These are phyloP conservation scores for Suillus subaureus DNA, from an alignment of 768 basidiomycete genomes.

Conservation along the genomic window DNA sequence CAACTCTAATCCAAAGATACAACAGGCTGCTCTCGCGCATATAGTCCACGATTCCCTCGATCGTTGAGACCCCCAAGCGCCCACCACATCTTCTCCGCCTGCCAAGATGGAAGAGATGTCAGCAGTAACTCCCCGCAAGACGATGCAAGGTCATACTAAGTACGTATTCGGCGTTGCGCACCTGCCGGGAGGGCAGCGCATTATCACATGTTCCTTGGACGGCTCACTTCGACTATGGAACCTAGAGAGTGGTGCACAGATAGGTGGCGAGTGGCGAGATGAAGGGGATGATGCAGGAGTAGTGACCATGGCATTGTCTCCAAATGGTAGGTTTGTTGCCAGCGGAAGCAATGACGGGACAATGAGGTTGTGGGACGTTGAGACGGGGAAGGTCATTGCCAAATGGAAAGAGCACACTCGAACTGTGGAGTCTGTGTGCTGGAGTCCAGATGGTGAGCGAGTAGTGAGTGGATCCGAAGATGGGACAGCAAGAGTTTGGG, in stretches of 20 bases:
- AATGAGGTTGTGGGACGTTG: not conserved
- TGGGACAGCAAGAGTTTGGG: conserved; percentile 6
- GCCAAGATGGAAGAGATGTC: not conserved
- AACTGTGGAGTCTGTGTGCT: not conserved
- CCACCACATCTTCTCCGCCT: not conserved
- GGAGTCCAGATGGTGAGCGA: conserved; percentile 10
- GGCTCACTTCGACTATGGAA: conserved; percentile 15
- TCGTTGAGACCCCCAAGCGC: not conserved
- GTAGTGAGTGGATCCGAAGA: conserved; percentile 17
- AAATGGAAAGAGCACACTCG: not conserved
- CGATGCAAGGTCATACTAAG: not conserved
- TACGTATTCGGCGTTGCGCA: accelerated
- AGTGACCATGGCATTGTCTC: not conserved
- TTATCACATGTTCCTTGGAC: conserved; percentile 8
- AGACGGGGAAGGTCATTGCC: not conserved
- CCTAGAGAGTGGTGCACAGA: conserved; percentile 28
- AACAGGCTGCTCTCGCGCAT: not conserved
- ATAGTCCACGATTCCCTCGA: not conserved
- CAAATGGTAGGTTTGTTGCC: conserved; percentile 1
- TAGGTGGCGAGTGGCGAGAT: not conserved
- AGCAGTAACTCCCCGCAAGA: accelerated
- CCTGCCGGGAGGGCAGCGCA: not conserved
- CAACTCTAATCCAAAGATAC: not conserved
- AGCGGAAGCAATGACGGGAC: conserved; percentile 11
- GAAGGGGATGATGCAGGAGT: not conserved